Conservation (phyloP, 345 rosid species). For the Pseudoturritis turrita region DNA sequence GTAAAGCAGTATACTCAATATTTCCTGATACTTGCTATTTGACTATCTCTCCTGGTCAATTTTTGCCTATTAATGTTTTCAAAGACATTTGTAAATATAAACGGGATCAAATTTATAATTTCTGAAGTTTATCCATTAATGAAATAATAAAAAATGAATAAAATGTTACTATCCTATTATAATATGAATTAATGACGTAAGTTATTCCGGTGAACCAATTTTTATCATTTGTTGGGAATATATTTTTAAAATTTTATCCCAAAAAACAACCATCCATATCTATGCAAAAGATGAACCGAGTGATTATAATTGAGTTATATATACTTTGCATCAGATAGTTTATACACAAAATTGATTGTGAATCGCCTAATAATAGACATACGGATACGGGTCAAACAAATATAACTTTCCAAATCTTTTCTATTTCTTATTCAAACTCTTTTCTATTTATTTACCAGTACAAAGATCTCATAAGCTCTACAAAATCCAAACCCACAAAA, state of each 20-base stretch:
- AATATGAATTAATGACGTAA: no score
- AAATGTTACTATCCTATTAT: no score
- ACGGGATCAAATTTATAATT: not conserved
- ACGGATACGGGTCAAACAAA: no score
- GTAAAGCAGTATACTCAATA: not conserved
- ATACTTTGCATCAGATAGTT: no score
- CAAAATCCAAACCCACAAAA: not conserved
- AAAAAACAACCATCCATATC: no score
- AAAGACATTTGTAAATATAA: not conserved
- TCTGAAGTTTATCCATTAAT: not conserved
- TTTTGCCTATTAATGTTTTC: not conserved
- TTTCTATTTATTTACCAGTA: not conserved
- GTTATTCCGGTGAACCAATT: no score
- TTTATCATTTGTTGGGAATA: no score
- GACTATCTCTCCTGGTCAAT: not conserved
- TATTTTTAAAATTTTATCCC: no score
- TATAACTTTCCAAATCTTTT: not conserved
- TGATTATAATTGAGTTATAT: no score
- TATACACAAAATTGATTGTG: no score
- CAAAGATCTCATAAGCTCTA: not conserved
- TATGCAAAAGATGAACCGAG: no score
- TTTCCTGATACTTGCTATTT: not conserved
- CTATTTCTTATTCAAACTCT: not conserved
- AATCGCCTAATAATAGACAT: no score
- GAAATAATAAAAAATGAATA: not conserved